Percentiles rank a stretch among this genome's conserved stretches.
Evolutionary conservation across 257 asterid genomes (phyloP).

Genomic region (Rehmannia glutinosa): DNA sequence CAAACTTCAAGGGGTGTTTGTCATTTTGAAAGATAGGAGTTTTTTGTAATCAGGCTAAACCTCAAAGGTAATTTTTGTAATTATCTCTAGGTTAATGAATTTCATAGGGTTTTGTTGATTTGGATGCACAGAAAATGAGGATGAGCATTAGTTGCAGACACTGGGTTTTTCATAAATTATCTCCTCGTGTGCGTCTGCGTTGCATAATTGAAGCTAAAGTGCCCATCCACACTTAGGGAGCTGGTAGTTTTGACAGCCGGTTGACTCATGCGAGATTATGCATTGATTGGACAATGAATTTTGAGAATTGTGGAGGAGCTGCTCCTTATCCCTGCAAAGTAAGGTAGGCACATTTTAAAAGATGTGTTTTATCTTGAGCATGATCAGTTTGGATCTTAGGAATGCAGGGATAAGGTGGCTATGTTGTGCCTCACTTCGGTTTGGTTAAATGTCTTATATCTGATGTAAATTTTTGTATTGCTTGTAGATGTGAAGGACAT

Average conservation of each 20-base stretch:
- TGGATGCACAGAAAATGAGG: slow-evolving; percentile 1
- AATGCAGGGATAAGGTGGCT: slow-evolving; percentile 97
- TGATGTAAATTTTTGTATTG: slow-evolving; percentile 17
- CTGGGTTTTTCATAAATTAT: neutral
- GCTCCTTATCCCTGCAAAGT: slow-evolving; percentile 99
- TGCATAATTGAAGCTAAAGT: slow-evolving; percentile 49
- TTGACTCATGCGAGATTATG: slow-evolving; percentile 59
- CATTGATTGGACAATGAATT: slow-evolving; percentile 39
- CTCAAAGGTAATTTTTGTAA: neutral
- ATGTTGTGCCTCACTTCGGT: slow-evolving; percentile 9
- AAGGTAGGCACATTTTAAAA: slow-evolving; percentile 84
- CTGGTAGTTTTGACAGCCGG: slow-evolving; percentile 85
- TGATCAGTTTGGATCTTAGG: slow-evolving; percentile 54
- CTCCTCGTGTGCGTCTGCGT: slow-evolving; percentile 36
- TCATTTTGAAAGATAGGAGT: neutral
- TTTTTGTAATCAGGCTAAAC: neutral
- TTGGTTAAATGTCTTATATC: neutral
- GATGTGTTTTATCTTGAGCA: slow-evolving; percentile 60
- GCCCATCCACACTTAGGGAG: slow-evolving; percentile 95
- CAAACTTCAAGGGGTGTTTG: neutral
- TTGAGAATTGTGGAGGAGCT: slow-evolving; percentile 57
- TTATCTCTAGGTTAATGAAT: slow-evolving; percentile 3
- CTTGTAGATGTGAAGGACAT: slow-evolving; percentile 94
- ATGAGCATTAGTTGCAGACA: slow-evolving; percentile 14
- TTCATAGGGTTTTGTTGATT: slow-evolving; percentile 7